Conservation (phyloP, 345 rosid genomes). For the Firmiana major region DNA sequence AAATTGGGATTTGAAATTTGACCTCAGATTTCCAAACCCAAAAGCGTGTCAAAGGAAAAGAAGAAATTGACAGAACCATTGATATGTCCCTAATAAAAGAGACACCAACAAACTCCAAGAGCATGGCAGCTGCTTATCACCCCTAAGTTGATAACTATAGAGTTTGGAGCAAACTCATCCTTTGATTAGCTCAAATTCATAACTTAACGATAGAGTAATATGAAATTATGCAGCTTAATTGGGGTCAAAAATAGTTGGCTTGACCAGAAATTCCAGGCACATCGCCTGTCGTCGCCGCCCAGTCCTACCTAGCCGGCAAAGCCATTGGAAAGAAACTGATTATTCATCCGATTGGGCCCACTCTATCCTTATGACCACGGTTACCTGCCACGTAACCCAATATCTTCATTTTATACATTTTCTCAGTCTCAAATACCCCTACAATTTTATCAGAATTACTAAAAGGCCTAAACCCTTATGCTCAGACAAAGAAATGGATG, state of each 20-base stretch:
- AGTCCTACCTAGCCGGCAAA: neutral
- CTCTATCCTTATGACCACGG: neutral
- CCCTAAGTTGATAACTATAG: neutral
- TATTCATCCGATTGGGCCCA: neutral
- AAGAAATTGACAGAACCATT: neutral
- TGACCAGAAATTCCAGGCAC: neutral
- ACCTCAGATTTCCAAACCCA: neutral
- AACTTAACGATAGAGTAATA: neutral
- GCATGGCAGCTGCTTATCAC: conserved; percentile 1
- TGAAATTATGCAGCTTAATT: neutral
- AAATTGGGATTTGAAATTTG: no score
- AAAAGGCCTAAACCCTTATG: neutral
- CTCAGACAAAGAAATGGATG: neutral
- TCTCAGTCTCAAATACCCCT: neutral
- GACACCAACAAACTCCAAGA: neutral
- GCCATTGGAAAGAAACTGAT: neutral
- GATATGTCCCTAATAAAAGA: neutral
- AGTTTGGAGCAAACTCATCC: neutral
- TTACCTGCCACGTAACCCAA: neutral
- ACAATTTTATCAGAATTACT: neutral
- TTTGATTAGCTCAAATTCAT: neutral
- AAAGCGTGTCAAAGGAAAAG: neutral
- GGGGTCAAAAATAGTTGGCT: conserved; percentile 16
- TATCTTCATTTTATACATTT: neutral
- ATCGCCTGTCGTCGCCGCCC: conserved; percentile 1